phyloP scores from a whole-genome alignment of 257 asterid species.

The Gentiana straminea region DNA sequence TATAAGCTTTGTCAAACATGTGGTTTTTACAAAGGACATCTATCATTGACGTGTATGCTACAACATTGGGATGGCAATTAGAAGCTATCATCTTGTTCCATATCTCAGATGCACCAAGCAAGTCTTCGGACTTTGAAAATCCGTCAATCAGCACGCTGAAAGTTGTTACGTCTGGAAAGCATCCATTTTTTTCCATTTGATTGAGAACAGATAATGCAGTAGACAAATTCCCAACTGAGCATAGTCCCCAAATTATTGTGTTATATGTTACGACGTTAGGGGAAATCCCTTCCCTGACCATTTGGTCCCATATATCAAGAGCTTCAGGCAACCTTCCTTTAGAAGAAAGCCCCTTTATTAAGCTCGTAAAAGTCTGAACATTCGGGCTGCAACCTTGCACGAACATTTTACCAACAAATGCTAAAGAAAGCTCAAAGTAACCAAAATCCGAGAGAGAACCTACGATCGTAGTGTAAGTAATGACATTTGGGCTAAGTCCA shows the following conservation, averaged over 20 bases:
- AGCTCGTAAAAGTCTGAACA: constrained; percentile 58
- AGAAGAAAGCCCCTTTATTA: constrained; percentile 57
- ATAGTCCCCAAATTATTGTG: constrained; percentile 55
- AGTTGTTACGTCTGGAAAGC: constrained; percentile 47
- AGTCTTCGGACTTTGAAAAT: constrained; percentile 52
- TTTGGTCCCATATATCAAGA: constrained; percentile 36
- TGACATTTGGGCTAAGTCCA: constrained; percentile 51
- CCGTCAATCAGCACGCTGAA: constrained; percentile 60
- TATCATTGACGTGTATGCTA: constrained; percentile 71
- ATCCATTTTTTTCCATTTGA: constrained; percentile 47
- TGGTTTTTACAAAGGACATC: constrained; percentile 54
- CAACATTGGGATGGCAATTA: constrained; percentile 63
- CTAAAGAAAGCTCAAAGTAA: constrained; percentile 32
- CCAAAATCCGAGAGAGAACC: constrained; percentile 48
- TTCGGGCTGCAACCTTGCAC: constrained; percentile 60
- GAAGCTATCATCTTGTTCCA: constrained; percentile 72
- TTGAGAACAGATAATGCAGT: constrained; percentile 33
- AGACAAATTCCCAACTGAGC: constrained; percentile 47
- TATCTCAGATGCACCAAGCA: constrained; percentile 51
- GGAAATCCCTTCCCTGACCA: constrained; percentile 40
- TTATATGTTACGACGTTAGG: constrained; percentile 73
- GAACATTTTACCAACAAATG: constrained; percentile 66
- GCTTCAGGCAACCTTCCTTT: constrained; percentile 51
- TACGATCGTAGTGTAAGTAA: constrained; percentile 47
- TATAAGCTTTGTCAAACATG: constrained; percentile 59